phyloP scores from a whole-genome alignment of 805 yeast species.

The Nakazawaea pomicola region DNA sequence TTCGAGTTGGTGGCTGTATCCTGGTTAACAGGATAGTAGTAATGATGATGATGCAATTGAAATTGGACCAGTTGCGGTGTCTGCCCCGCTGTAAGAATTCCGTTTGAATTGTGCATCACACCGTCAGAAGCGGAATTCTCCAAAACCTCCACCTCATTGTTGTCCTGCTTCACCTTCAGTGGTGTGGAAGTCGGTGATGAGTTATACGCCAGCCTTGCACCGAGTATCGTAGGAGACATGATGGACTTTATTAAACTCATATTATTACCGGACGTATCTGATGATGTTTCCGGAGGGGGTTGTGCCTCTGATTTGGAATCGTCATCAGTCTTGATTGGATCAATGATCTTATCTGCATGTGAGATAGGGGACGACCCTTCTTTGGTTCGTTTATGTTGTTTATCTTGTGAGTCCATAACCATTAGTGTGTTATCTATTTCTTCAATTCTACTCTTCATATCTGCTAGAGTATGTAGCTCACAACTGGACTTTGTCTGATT shows the following conservation, averaged over 20 bases:
- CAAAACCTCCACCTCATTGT: conserved; percentile 11
- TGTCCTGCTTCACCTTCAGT: background rate
- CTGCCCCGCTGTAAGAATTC: background rate
- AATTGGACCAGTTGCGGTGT: conserved; percentile 18
- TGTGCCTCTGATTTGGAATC: background rate
- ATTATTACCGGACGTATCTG: background rate
- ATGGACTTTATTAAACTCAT: conserved; percentile 10
- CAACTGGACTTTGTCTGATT: background rate
- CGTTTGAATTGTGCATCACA: background rate
- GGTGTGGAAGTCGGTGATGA: conserved; percentile 7
- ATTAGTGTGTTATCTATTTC: conserved; percentile 1
- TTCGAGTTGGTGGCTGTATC: too few species aligned
- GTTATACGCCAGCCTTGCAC: conserved; percentile 19
- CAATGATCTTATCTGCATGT: background rate
- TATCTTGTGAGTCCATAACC: background rate
- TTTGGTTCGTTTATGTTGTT: background rate
- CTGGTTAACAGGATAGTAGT: conserved; percentile 24
- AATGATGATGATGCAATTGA: conserved; percentile 43
- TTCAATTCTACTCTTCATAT: conserved; percentile 4
- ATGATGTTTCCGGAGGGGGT: too few species aligned
- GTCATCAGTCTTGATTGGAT: background rate
- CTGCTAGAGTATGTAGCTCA: conserved; percentile 1
- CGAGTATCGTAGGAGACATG: conserved; percentile 18
- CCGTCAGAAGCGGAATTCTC: conserved; percentile 8
- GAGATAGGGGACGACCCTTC: background rate